phyloP scores from a whole-genome alignment of 164 flowering plant species.

The Vitis rotundifolia region DNA sequence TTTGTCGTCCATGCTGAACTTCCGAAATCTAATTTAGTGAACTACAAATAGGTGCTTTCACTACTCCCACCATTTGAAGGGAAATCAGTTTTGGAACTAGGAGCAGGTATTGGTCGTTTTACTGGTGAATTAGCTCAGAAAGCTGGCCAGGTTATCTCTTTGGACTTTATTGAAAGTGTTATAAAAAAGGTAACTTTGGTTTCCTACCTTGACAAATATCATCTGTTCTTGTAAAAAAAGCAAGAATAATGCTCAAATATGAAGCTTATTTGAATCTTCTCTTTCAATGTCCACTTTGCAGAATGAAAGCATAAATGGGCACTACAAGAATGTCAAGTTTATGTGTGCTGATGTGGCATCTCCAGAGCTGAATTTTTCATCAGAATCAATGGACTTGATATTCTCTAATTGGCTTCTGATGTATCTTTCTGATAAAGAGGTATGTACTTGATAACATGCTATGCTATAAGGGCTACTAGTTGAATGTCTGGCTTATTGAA shows the following conservation, averaged over 20 bases:
- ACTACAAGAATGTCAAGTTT: constrained; percentile 74
- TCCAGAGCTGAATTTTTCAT: constrained; percentile 58
- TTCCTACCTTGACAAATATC: constrained; percentile 1
- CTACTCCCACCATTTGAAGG: constrained; percentile 81
- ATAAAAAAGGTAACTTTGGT: constrained; percentile 66
- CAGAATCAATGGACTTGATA: constrained; percentile 76
- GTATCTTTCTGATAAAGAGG: constrained; percentile 96
- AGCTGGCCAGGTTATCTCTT: constrained; percentile 73
- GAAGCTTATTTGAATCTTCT: constrained; percentile 2
- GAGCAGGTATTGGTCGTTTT: constrained; percentile 96
- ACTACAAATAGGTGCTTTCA: constrained; percentile 63
- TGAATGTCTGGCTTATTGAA: too few relatives aligned
- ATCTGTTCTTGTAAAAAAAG: not conserved
- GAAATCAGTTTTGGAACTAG: constrained; percentile 80
- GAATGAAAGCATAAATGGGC: constrained; percentile 84
- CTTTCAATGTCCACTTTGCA: constrained; percentile 31
- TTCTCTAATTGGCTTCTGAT: constrained; percentile 94
- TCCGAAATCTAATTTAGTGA: not conserved
- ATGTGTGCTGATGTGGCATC: constrained; percentile 94
- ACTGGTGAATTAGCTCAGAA: constrained; percentile 86
- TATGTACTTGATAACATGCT: constrained; percentile 12
- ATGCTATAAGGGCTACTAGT: not conserved
- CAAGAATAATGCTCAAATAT: not conserved
- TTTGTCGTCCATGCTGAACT: not conserved
- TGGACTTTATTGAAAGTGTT: constrained; percentile 86